These are phyloP conservation scores for Debaryomyces subglobosus DNA, from an alignment of 1,139 yeast species.

Conservation along the genomic window DNA sequence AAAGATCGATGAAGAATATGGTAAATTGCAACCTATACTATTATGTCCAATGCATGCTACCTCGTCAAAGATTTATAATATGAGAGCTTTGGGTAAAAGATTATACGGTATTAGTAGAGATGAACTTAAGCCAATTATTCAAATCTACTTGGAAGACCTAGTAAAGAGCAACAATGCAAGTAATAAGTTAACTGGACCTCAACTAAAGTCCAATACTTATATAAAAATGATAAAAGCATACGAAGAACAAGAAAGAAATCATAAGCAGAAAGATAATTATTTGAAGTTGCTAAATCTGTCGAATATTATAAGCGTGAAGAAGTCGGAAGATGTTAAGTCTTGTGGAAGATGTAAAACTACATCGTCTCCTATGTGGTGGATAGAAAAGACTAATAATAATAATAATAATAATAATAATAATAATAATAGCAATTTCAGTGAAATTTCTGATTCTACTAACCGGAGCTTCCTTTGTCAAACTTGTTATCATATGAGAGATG, in stretches of 20 bases:
- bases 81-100: slow-evolving; percentile 40
- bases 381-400: slow-evolving; percentile 1
- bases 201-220: slow-evolving; percentile 35
- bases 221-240: slow-evolving; percentile 23
- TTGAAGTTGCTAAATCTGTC: slow-evolving; percentile 21
- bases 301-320: slow-evolving; percentile 8
- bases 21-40: slow-evolving; percentile 46
- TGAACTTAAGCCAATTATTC: slow-evolving; percentile 39
- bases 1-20: slow-evolving; percentile 34
- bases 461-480: slow-evolving; percentile 30
- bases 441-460: not conserved
- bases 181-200: slow-evolving; percentile 33
- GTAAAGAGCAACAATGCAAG: slow-evolving; percentile 21
- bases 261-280: slow-evolving; percentile 11
- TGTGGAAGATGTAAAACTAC: slow-evolving; percentile 30
- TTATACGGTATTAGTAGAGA: slow-evolving; percentile 26
- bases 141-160: slow-evolving; percentile 46
- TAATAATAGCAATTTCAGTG: not conserved
- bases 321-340: slow-evolving; percentile 17
- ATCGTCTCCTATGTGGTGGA: slow-evolving; percentile 49
- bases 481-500: slow-evolving; percentile 28
- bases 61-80: slow-evolving; percentile 17
- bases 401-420: slow-evolving; percentile 1
- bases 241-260: slow-evolving; percentile 17
- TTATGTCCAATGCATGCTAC: slow-evolving; percentile 45